Evolutionary conservation across 2,329 filamentous ascomycete species (phyloP), one percentile per base, ranked within the genome.

Genomic region (Metarhizium rileyi): DNA sequence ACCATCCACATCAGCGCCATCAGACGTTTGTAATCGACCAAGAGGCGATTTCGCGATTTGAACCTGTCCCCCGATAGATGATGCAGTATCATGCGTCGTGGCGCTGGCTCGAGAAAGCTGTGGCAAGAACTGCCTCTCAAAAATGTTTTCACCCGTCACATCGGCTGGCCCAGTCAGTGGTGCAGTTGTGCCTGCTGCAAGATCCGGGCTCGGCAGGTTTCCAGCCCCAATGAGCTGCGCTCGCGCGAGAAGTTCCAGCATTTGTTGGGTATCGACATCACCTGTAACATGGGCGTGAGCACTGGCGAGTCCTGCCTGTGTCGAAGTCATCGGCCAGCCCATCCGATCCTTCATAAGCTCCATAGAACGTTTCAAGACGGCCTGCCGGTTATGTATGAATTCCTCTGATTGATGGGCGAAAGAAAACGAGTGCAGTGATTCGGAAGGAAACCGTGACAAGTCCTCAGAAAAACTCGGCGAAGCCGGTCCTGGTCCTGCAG

Each of bases 381-480:
- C 95, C 65, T 97, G 90, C 49, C 93, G 85, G 65, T 81, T 95
- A 64, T 95, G 87, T 50, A 97, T 76, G 54, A 89, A 83, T 54
- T 97, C 91, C 62, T 95, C 90, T 3, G 90, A 91, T 67, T 95
- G 90, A 58, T 95, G 88, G 38, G 93, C 89, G 66, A 98, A 98
- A 12, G 91, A 97, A 70, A 98, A 98, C 2, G 93, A 98, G 68
- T 98, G 93, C 44, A 98, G 73, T 5, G 93, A 98, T 65, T 98
- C 93, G 58, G 88, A 89, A 1, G 93, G 91, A 64, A 98, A 98
- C 46, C 90, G 84, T 43, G 84, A 84, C 43, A 98, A 78, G 63
- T 98, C 93, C 71, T 97, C 93, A 61, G 82, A 79, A 62, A 90
- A 89, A 53, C 80, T 80, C 23, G 89, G 88, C 22, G 89, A 90